Percentiles rank a stretch among this genome's conserved stretches.
These are phyloP conservation scores for Geotrichum macrosporum DNA, from an alignment of 1,139 yeast species.

Conservation along the genomic window DNA sequence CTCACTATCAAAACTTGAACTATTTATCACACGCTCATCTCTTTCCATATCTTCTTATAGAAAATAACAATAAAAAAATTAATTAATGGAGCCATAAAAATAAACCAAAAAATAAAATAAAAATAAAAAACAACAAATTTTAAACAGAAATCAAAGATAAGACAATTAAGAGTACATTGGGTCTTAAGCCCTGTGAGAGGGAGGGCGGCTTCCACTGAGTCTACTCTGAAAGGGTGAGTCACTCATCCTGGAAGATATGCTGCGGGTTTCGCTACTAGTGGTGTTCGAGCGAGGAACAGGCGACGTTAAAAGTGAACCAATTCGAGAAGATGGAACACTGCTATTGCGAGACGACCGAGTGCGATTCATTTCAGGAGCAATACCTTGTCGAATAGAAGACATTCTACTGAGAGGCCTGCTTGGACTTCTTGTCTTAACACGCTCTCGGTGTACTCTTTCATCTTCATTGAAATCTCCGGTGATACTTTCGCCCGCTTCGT, in stretches of 20 bases:
- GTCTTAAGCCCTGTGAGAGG: slow-evolving; percentile 4
- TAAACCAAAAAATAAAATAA: neutral
- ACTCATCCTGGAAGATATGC: slow-evolving; percentile 11
- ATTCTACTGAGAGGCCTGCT: slow-evolving; percentile 25
- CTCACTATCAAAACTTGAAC: too few relatives aligned
- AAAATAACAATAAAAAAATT: too few relatives aligned
- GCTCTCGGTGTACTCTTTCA: slow-evolving; percentile 25
- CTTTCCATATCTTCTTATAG: too few relatives aligned
- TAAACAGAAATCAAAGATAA: neutral
- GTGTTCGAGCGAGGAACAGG: slow-evolving; percentile 4
- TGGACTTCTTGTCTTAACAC: slow-evolving; percentile 24
- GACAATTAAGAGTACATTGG: neutral
- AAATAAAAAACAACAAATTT: neutral
- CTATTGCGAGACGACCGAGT: slow-evolving; percentile 14
- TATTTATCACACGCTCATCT: too few relatives aligned
- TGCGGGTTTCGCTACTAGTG: slow-evolving; percentile 6
- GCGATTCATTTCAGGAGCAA: slow-evolving; percentile 35
- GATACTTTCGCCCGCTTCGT: slow-evolving; percentile 21
- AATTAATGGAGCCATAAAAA: too few relatives aligned
- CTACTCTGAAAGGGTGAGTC: slow-evolving; percentile 13
- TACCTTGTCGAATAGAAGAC: slow-evolving; percentile 30
- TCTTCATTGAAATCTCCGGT: slow-evolving; percentile 27
- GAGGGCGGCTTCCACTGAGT: neutral
- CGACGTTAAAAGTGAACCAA: neutral
- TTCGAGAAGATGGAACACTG: slow-evolving; percentile 6